Base-by-base conservation (phyloP, 495 filamentous ascomycete species). In the Xylaria longipes region DNA sequence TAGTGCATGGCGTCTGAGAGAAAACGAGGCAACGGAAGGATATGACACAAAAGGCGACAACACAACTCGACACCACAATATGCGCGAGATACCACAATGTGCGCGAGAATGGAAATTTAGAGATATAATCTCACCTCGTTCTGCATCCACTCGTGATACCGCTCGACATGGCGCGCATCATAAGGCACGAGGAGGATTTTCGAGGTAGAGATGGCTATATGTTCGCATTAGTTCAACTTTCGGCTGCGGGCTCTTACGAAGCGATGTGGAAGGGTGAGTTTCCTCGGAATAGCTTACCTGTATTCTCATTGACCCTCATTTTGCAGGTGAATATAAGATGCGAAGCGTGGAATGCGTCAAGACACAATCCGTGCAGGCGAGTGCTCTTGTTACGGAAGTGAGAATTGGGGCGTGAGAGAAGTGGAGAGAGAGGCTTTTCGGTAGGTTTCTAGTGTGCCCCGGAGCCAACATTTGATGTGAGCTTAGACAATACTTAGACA, bases 61-160 rank as follows among this genome's bases (percentile, higher is more conserved):
- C 15, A 15, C 7, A 22, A 6, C 46, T 50, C 46, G 5, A n/a
- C 0, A 52, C 12, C 0, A 56, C 2, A 27, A 5, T 3, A 6
- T 8, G 39, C 5, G 39, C 5, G 9, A 41, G 39, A 41, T 6
- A 41, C 39, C 1, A 41, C 5, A 41, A 41, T 3, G 1, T 8
- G 39, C 5, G 39, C 5, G 9, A 41, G 39, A 17, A 7, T 2
- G 8, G 11, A 50, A 22, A 22, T 6, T 5, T 15, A 25, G 8
- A n/a, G 0, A 31, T 33, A 61, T 56, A 22, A 31, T 70, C 78
- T 65, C 82, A 95, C 93, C 69, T 90, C 86, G 74, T 96, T 91
- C 85, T 95, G 85, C 94, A 97, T 97, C 94, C 94, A 97, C 76
- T 88, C 82, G 73, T 97, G 92, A 74, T 97, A 97, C 3, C 84